These are phyloP conservation scores for Hygrocybe coccinea DNA, from an alignment of 768 basidiomycete species.

Conservation along the genomic window DNA sequence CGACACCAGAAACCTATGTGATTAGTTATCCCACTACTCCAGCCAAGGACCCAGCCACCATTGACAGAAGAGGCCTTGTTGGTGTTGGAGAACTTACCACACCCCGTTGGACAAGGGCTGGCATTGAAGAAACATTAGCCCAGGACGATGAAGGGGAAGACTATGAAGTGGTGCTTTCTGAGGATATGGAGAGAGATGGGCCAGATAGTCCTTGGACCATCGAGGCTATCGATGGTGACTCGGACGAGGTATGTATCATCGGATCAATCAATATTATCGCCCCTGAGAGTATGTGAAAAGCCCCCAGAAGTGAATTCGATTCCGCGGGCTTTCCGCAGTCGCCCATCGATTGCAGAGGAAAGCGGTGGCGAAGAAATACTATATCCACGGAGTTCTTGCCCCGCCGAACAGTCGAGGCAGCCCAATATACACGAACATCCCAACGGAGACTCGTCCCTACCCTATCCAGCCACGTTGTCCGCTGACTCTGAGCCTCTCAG, in stretches of 20 bases:
- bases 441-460: conserved; percentile 22
- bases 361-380: conserved; percentile 89
- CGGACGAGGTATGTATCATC: conserved; percentile 53
- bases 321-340: conserved; percentile 49
- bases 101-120: conserved; percentile 79
- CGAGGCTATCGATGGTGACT: conserved; percentile 77
- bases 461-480: conserved; percentile 29
- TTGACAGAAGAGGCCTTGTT: conserved; percentile 82
- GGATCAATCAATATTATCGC: conserved; percentile 39
- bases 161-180: conserved; percentile 41
- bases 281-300: neutral
- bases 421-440: conserved; percentile 23
- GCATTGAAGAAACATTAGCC: conserved; percentile 32
- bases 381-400: conserved; percentile 61
- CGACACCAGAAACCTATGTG: conserved; percentile 57
- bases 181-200: conserved; percentile 45
- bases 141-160: conserved; percentile 21
- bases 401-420: conserved; percentile 30
- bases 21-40: conserved; percentile 62
- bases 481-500: conserved; percentile 29
- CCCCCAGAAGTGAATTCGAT: conserved; percentile 39
- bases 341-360: conserved; percentile 71
- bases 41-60: conserved; percentile 67
- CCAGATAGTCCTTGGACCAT: conserved; percentile 87
- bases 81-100: conserved; percentile 96